A percentile compares a stretch with the other conserved stretches of the same genome.
These are phyloP conservation scores for Globisporangium iwayamae DNA, from an alignment of 352 stramenopile genomes.

Conservation along the genomic window DNA sequence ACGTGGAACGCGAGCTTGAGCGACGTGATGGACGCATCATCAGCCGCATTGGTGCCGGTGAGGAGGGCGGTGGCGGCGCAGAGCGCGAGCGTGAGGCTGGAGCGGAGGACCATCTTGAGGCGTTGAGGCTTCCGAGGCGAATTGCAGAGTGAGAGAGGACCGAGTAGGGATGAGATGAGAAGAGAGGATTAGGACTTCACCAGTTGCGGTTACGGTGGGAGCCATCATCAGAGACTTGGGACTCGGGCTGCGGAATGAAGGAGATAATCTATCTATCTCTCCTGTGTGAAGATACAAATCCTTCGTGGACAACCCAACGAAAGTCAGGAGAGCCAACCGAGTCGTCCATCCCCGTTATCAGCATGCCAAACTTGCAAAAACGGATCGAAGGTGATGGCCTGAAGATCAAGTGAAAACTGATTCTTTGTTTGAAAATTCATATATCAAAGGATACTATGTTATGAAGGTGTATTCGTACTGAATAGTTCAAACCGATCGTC, in stretches of 20 bases:
- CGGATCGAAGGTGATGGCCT: neutral
- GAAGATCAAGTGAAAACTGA: no score
- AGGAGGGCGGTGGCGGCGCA: neutral
- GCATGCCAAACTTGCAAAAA: neutral
- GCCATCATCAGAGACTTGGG: neutral
- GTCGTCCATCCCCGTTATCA: neutral
- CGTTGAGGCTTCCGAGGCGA: neutral
- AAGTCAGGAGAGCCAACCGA: neutral
- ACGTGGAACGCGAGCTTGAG: constrained; percentile 41
- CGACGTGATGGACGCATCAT: constrained; percentile 18
- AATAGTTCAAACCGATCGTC: no score
- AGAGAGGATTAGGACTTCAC: neutral
- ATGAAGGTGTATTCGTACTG: no score
- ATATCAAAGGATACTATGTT: no score
- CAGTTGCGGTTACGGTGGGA: neutral
- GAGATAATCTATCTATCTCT: no score
- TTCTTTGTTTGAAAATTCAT: no score
- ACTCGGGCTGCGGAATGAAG: neutral
- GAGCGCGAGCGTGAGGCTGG: constrained; percentile 1
- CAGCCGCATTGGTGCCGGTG: neutral
- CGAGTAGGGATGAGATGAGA: no score
- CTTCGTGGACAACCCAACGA: neutral
- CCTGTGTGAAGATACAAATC: neutral
- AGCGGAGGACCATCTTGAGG: constrained; percentile 2
- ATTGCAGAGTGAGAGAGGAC: constrained; percentile 3